Conservation (phyloP, 441 rosid genomes). For the Jatropha multifida region DNA sequence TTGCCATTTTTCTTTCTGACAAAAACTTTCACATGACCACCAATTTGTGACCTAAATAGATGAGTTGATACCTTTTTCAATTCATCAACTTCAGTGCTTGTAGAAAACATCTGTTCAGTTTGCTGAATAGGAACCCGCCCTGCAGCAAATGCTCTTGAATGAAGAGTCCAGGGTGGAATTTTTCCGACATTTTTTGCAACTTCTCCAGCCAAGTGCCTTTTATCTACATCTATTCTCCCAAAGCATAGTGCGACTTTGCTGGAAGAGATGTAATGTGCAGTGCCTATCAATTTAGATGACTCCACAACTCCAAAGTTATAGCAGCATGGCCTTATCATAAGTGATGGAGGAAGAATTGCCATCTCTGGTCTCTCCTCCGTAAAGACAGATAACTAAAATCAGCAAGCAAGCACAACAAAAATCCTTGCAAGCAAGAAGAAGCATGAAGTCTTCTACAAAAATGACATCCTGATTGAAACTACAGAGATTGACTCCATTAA, state of each 20-base stretch:
- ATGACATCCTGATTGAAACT: constrained; percentile 21
- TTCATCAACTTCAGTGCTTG: constrained; percentile 39
- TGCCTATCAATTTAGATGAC: constrained; percentile 34
- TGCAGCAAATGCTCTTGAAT: constrained; percentile 42
- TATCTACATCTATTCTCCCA: constrained; percentile 29
- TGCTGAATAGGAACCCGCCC: constrained; percentile 46
- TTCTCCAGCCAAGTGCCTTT: constrained; percentile 30
- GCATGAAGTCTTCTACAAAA: constrained; percentile 15
- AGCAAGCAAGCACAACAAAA: constrained; percentile 13
- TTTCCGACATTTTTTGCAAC: constrained; percentile 19
- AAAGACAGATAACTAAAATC: constrained; percentile 20
- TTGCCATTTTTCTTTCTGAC: constrained; percentile 52
- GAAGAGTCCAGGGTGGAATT: constrained; percentile 19
- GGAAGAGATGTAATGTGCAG: constrained; percentile 27
- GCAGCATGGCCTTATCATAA: constrained; percentile 33
- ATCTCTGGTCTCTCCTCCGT: constrained; percentile 25
- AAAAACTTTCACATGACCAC: constrained; percentile 61
- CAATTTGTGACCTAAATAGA: constrained; percentile 68
- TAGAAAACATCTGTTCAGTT: constrained; percentile 36
- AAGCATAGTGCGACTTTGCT: constrained; percentile 24
- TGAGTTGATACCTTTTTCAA: constrained; percentile 44
- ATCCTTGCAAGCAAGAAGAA: constrained; percentile 10
- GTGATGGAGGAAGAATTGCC: constrained; percentile 47
- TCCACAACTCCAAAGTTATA: constrained; percentile 35
- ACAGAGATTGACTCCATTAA: constrained; percentile 6